These are phyloP conservation scores for Apiotrichum brassicae DNA, from an alignment of 1,284 basidiomycete genomes.

Conservation along the genomic window DNA sequence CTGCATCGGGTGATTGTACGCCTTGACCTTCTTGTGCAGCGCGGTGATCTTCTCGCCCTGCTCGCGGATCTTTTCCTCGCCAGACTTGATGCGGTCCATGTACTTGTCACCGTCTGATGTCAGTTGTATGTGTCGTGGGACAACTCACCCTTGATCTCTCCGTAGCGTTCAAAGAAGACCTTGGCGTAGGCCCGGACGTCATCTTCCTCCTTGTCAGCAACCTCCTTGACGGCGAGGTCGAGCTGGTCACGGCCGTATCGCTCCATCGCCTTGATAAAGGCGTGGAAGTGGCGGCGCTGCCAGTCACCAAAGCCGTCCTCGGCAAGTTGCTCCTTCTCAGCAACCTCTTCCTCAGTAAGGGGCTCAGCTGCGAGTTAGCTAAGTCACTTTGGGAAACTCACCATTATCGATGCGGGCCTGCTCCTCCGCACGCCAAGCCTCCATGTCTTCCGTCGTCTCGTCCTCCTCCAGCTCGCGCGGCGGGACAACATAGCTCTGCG, in stretches of 20 bases:
- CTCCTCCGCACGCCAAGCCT: conserved; percentile 69
- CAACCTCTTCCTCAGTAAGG: conserved; percentile 75
- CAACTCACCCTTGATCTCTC: conserved; percentile 66
- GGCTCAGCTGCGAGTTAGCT: conserved; percentile 61
- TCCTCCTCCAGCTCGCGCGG: conserved; percentile 60
- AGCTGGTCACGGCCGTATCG: conserved; percentile 75
- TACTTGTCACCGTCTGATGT: conserved; percentile 66
- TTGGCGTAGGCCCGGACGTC: conserved; percentile 76
- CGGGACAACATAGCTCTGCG: conserved; percentile 65
- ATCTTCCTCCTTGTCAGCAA: conserved; percentile 75
- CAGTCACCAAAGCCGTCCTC: conserved; percentile 78
- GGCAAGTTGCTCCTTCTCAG: conserved; percentile 71
- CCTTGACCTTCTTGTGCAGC: conserved; percentile 76
- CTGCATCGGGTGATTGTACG: conserved; percentile 83
- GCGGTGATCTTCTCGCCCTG: conserved; percentile 66
- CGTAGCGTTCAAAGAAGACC: conserved; percentile 86
- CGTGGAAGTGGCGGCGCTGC: conserved; percentile 89
- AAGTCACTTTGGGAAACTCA: conserved; percentile 32
- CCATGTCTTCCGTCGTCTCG: conserved; percentile 76
- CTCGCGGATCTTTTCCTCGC: conserved; percentile 68
- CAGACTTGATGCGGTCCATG: conserved; percentile 70
- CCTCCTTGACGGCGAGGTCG: conserved; percentile 65
- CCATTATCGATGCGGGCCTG: conserved; percentile 83
- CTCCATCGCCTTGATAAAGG: conserved; percentile 79
- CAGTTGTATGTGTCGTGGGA: conserved; percentile 22